phyloP scores from a whole-genome alignment of 176 grass and related monocot genomes.

The Panicum miliaceum region DNA sequence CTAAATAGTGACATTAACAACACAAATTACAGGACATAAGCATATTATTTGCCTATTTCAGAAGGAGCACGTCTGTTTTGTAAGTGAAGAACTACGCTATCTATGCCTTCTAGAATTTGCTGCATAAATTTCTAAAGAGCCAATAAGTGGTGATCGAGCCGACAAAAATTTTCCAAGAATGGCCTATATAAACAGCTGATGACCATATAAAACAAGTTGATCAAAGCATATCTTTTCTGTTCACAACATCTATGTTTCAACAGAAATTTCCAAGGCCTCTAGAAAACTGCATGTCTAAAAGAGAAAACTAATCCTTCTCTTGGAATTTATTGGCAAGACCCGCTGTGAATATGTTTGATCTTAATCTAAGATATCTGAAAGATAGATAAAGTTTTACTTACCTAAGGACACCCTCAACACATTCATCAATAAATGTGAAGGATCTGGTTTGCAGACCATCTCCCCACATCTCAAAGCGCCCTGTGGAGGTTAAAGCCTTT shows the following conservation, averaged over 20 bases:
- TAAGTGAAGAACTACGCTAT: background rate
- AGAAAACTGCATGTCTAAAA: background rate
- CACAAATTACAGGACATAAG: background rate
- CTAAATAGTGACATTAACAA: slow-evolving; percentile 14
- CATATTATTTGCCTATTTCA: background rate
- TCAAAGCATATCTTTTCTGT: slow-evolving; percentile 12
- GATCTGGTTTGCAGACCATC: slow-evolving; percentile 87
- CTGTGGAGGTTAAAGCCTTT: slow-evolving; percentile 68
- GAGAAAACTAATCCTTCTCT: background rate
- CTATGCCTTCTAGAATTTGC: background rate
- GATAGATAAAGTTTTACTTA: slow-evolving; percentile 6
- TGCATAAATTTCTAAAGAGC: background rate
- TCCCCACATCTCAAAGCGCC: slow-evolving; percentile 90
- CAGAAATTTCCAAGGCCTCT: background rate
- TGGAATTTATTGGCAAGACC: too few relatives aligned
- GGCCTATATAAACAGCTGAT: background rate
- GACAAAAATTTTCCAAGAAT: background rate
- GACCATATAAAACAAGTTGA: background rate
- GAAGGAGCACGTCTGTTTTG: background rate
- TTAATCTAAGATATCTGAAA: slow-evolving; percentile 18
- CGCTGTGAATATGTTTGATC: background rate
- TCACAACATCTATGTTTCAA: background rate
- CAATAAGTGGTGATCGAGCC: background rate
- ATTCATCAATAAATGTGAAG: slow-evolving; percentile 83
- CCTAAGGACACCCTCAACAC: slow-evolving; percentile 72